Evolutionary conservation across 2,329 filamentous ascomycete genomes (phyloP), one percentile per base, ranked within the genome.

Genomic region (Thielaviopsis populi): DNA sequence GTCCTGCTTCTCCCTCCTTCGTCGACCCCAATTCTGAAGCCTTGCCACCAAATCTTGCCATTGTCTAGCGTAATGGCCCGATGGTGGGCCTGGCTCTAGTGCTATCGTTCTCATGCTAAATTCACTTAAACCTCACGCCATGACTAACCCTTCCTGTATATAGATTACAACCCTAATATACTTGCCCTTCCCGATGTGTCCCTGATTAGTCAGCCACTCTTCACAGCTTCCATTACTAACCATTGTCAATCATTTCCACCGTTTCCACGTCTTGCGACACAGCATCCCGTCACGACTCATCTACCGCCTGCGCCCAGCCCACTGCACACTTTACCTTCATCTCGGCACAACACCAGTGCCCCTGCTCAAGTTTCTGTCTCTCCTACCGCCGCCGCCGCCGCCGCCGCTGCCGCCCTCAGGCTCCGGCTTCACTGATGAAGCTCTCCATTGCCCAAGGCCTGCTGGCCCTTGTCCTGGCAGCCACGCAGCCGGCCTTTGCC

Each of bases 371-470:
- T n/a, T n/a, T n/a, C n/a, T n/a, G n/a, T n/a, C n/a, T n/a, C n/a
- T n/a, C n/a, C n/a, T n/a, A n/a, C n/a, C n/a, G n/a, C n/a, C n/a
- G n/a, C n/a, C n/a, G n/a, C n/a, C n/a, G n/a, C n/a, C n/a, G n/a
- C n/a, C n/a, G n/a, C n/a, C n/a, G n/a, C n/a, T n/a, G n/a, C 50
- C 15, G 27, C 13, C 22, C 11, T 5, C 11, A 54, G 19, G 2
- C 27, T 11, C 53, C 7, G 24, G 2, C 4, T 17, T n/a, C 53
- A 27, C 13, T 27, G 24, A 66, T 66, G 65, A 82, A 80, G 74
- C 71, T 80, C 50, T 74, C 74, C 19, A 72, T 68, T 63, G 69
- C 79, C 66, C 72, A 76, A 59, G 73, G 73, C 62, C 72, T 81
- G 59, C 75, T 78, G 46, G 75, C 77, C 68, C 73, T 84, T 58